A percentile compares a stretch with the other conserved stretches of the same genome.
Conservation (phyloP, 306 rosid genomes). For the Acacia confusa region DNA sequence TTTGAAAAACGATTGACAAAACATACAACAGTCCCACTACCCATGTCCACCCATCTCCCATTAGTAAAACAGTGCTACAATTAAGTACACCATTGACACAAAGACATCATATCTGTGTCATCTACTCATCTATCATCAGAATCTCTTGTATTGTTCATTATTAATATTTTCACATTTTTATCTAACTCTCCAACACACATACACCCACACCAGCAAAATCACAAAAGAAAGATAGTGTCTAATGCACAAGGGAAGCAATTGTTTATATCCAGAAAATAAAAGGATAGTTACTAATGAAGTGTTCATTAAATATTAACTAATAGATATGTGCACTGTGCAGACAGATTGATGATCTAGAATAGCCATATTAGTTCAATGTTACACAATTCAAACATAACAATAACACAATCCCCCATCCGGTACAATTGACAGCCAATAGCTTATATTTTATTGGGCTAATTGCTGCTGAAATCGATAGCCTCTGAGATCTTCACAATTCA, state of each 20-base stretch:
- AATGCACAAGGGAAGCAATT: background rate
- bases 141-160: constrained; percentile 20
- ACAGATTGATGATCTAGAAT: background rate
- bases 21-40: constrained; percentile 4
- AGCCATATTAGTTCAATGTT: background rate
- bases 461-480: constrained; percentile 10
- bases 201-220: constrained; percentile 1
- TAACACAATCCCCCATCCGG: background rate
- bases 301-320: background rate
- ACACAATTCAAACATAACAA: background rate
- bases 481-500: constrained; percentile 19
- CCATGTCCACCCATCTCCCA: constrained; percentile 23
- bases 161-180: constrained; percentile 4
- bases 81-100: background rate
- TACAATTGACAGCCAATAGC: background rate
- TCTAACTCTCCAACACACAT: background rate
- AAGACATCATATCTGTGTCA: background rate
- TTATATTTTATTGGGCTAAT: constrained; percentile 15
- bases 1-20: constrained; percentile 15
- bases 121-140: background rate
- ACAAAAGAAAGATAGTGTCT: background rate
- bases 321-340: background rate
- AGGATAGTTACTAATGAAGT: constrained; percentile 18
- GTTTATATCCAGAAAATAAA: constrained; percentile 13
- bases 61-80: background rate